These are phyloP conservation scores for Geum urbanum DNA, from an alignment of 306 rosid species.

Conservation along the genomic window DNA sequence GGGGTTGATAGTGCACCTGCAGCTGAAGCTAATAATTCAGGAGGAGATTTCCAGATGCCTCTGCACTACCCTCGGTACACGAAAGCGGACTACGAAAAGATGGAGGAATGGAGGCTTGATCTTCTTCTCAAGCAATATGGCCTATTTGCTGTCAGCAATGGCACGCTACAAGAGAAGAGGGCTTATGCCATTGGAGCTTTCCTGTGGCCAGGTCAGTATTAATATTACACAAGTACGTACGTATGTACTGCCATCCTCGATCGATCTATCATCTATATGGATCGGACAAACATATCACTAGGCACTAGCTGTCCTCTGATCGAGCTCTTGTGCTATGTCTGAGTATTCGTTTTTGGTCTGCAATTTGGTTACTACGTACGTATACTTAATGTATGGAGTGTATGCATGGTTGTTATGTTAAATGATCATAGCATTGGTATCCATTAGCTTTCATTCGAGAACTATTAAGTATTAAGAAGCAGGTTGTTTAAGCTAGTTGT, in stretches of 20 bases:
- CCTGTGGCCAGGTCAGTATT: constrained; percentile 68
- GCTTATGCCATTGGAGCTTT: constrained; percentile 62
- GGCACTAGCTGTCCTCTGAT: no score
- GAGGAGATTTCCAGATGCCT: constrained; percentile 54
- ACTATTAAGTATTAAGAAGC: no score
- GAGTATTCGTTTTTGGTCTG: not conserved
- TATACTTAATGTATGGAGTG: no score
- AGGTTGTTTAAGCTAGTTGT: no score
- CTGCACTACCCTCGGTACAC: constrained; percentile 71
- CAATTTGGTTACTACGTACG: not conserved
- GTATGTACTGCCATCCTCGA: no score
- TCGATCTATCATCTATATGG: no score
- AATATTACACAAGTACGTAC: not conserved
- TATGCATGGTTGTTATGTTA: not conserved
- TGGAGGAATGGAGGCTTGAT: constrained; percentile 78
- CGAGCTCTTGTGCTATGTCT: not conserved
- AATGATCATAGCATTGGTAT: not conserved
- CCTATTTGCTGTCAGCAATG: constrained; percentile 31
- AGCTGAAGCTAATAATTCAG: not conserved
- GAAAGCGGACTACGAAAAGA: constrained; percentile 56
- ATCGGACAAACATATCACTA: no score
- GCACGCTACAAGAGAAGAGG: constrained; percentile 52
- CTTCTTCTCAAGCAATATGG: constrained; percentile 67
- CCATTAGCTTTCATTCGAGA: not conserved
- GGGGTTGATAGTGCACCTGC: not conserved